These are phyloP conservation scores for Paratinospora sagittata DNA, from an alignment of 164 flowering plant species.

Conservation along the genomic window DNA sequence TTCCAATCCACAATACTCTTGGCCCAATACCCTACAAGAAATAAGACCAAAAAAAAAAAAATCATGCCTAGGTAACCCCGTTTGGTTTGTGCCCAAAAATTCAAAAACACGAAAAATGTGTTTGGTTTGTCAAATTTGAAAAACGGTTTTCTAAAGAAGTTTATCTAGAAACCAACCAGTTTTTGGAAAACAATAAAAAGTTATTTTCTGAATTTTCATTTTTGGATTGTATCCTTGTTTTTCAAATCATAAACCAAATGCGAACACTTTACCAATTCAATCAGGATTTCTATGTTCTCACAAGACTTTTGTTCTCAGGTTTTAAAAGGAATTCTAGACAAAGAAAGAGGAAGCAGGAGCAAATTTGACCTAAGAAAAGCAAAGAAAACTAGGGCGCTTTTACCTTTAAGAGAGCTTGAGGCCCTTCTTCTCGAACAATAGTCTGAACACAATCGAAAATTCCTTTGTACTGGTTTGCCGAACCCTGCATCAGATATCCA, in stretches of 20 bases:
- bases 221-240: no score
- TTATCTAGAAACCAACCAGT: no score
- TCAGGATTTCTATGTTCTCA: no score
- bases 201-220: no score
- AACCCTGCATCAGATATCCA: conserved; percentile 43
- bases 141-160: no score
- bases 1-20: conserved; percentile 83
- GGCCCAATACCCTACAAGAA: conserved; percentile 74
- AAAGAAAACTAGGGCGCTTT: conserved; percentile 1
- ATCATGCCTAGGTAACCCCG: neutral
- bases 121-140: no score
- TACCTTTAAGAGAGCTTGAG: conserved; percentile 77
- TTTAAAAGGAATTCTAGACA: neutral
- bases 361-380: neutral
- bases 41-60: neutral
- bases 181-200: no score
- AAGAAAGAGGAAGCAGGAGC: neutral
- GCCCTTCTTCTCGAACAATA: conserved; percentile 76
- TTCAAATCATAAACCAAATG: neutral
- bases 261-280: neutral
- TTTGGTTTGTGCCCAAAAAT: no score
- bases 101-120: no score
- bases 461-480: conserved; percentile 72
- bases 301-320: neutral
- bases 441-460: conserved; percentile 65